Evolutionary conservation across 352 stramenopile species (phyloP), one percentile per base, ranked within the genome.

Genomic region (Blastocystis sp.): DNA sequence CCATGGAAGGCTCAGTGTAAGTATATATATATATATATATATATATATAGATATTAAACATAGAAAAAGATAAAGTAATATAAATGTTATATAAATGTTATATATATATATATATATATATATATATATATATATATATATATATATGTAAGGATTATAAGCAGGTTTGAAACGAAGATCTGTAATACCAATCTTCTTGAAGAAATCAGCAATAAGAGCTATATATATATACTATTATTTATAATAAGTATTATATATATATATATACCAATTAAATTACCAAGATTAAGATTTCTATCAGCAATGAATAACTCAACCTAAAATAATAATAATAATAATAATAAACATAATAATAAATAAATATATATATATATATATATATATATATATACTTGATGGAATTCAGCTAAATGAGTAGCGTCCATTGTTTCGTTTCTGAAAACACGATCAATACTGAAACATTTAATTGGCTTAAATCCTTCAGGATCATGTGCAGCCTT

Each of bases 341-440:
- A 9, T n/a, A 21, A 24, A 59, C n/a, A 16, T 31, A 11, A 43
- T 16, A 10, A 57, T 13, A 13, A 10, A 58, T 16, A 41, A 5
- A 62, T 6, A 41, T 11, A 66, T 47, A 0, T 35, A 16, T 3
- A 6, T 18, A 36, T 21, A 64, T 13, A 64, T 4, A 59, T 4
- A 48, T 4, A 64, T 9, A 65, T 36, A 65, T 69, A 37, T 16
- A 79, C 73, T 77, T 99, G 91, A 75, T 99, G 91, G 75, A 99
- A 99, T 76, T 99, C 91, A 52, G 89, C 94, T 67, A 99, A 78
- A 72, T 99, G 91, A 32, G 91, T 99, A 32, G 88, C 87, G 73
- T 99, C 91, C 84, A 98, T 96, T 54, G 78, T 94, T 73, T 99
- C 91, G 74, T 99, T 99, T 65, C 91, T 81, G 76, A 99, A 99